A percentile compares a stretch with the other conserved stretches of the same genome.
phyloP scores from a whole-genome alignment of 202 grass and related monocot genomes.

The Elaeis oleifera region DNA sequence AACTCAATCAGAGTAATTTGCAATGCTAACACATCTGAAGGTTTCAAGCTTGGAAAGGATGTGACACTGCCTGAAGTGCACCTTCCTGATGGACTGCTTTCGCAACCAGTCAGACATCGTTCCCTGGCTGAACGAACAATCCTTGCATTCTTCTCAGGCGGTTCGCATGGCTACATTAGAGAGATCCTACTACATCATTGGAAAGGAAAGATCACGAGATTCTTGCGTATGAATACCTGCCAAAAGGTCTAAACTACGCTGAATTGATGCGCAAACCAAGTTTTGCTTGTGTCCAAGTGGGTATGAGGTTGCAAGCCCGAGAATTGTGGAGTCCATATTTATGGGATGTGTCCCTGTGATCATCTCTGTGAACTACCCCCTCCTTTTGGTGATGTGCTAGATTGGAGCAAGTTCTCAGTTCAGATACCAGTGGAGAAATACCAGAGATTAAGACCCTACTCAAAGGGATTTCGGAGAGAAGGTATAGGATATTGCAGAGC shows the following conservation, averaged over 20 bases:
- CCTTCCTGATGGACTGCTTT: slow-evolving; percentile 53
- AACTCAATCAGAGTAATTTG: slow-evolving; percentile 77
- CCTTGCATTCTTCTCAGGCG: slow-evolving; percentile 83
- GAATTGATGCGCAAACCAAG: slow-evolving; percentile 44
- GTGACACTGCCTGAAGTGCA: slow-evolving; percentile 77
- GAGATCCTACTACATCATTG: slow-evolving; percentile 41
- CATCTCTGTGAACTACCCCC: slow-evolving; percentile 60
- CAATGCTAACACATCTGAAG: slow-evolving; percentile 81
- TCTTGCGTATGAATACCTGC: slow-evolving; percentile 60
- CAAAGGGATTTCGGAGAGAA: slow-evolving; percentile 39
- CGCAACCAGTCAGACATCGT: slow-evolving; percentile 17
- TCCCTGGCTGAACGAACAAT: slow-evolving; percentile 26
- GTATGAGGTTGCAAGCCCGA: slow-evolving; percentile 76
- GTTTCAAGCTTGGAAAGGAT: slow-evolving; percentile 61
- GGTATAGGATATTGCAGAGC: slow-evolving; percentile 49
- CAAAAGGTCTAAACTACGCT: slow-evolving; percentile 51
- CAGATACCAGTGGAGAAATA: slow-evolving; percentile 51
- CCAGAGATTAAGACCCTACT: slow-evolving; percentile 65
- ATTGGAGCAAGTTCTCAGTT: slow-evolving; percentile 87
- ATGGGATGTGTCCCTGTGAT: slow-evolving; percentile 64
- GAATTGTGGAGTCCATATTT: slow-evolving; percentile 71
- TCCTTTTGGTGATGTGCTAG: slow-evolving; percentile 74
- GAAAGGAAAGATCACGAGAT: slow-evolving; percentile 47
- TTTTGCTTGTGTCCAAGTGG: slow-evolving; percentile 93
- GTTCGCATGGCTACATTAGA: slow-evolving; percentile 56